phyloP scores from a whole-genome alignment of 2,329 filamentous ascomycete species.

The Lasiodiplodia hormozganensis region DNA sequence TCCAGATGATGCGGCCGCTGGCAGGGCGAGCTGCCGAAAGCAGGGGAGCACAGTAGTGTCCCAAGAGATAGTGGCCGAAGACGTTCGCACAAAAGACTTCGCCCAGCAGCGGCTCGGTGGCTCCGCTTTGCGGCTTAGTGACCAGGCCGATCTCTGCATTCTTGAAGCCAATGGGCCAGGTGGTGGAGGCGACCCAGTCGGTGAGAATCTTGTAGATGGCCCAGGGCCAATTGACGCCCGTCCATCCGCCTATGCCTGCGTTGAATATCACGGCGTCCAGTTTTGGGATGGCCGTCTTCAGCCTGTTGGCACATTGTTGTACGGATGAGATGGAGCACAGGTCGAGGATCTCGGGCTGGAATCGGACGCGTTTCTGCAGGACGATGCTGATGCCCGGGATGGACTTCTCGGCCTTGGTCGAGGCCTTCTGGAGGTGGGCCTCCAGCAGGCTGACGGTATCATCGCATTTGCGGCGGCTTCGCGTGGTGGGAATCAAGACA shows the following conservation, averaged over 20 bases:
- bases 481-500: conserved; percentile 83
- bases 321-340: conserved; percentile 63
- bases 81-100: conserved; percentile 90
- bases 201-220: conserved; percentile 65
- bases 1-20: conserved; percentile 80
- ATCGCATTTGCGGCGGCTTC: conserved; percentile 74
- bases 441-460: conserved; percentile 73
- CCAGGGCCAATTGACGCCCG: conserved; percentile 72
- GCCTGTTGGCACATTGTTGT: conserved; percentile 58
- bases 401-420: conserved; percentile 43
- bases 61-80: conserved; percentile 93
- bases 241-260: conserved; percentile 88
- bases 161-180: conserved; percentile 80
- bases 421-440: conserved; percentile 63
- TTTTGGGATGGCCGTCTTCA: conserved; percentile 67
- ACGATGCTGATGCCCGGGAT: conserved; percentile 50
- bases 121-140: conserved; percentile 57
- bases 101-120: conserved; percentile 68
- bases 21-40: conserved; percentile 59
- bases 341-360: conserved; percentile 66
- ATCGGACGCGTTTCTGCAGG: conserved; percentile 53
- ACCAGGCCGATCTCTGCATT: conserved; percentile 63
- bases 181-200: conserved; percentile 71
- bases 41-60: conserved; percentile 79
- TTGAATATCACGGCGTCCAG: conserved; percentile 85